Conservation (phyloP, 2,329 filamentous ascomycete genomes). For the Ophiocordyceps robertsii region DNA sequence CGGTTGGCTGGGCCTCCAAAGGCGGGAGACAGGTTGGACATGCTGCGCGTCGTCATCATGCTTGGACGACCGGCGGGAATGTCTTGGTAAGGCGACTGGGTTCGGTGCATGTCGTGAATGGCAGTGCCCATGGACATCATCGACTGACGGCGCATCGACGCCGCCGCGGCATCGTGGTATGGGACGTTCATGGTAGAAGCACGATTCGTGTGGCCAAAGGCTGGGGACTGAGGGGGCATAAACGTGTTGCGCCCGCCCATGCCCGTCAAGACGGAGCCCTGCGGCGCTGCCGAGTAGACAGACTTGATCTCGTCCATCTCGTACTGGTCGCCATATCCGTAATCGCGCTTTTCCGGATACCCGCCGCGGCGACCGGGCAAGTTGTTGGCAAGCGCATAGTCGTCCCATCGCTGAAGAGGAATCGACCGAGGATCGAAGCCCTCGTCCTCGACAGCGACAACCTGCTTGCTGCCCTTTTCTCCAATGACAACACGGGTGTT, state of each 20-base stretch:
- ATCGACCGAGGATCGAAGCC: slow-evolving; percentile 85
- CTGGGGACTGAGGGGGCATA: slow-evolving; percentile 74
- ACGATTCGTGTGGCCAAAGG: slow-evolving; percentile 42
- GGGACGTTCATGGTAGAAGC: slow-evolving; percentile 30
- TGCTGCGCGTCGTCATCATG: slow-evolving; percentile 45
- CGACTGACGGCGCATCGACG: slow-evolving; percentile 52
- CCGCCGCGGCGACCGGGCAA: slow-evolving; percentile 81
- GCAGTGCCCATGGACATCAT: slow-evolving; percentile 51
- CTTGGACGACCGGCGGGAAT: slow-evolving; percentile 38
- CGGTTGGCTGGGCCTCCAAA: slow-evolving; percentile 18
- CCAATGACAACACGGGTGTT: slow-evolving; percentile 96
- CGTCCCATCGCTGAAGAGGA: slow-evolving; percentile 92
- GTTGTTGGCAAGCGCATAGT: slow-evolving; percentile 77
- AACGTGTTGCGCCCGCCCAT: slow-evolving; percentile 61
- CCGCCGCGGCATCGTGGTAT: slow-evolving; percentile 33
- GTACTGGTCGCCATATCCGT: slow-evolving; percentile 61
- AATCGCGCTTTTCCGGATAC: slow-evolving; percentile 48
- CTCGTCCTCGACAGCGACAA: slow-evolving; percentile 77
- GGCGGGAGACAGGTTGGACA: slow-evolving; percentile 31
- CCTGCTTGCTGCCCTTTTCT: slow-evolving; percentile 79
- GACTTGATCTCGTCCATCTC: slow-evolving; percentile 99
- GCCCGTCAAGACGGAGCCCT: slow-evolving; percentile 75
- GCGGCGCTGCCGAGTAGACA: slow-evolving; percentile 84
- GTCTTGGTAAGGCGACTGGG: slow-evolving; percentile 46
- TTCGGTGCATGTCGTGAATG: slow-evolving; percentile 30